Evolutionary conservation across 176 grass and related monocot species (phyloP).

Genomic region (Themeda triandra): DNA sequence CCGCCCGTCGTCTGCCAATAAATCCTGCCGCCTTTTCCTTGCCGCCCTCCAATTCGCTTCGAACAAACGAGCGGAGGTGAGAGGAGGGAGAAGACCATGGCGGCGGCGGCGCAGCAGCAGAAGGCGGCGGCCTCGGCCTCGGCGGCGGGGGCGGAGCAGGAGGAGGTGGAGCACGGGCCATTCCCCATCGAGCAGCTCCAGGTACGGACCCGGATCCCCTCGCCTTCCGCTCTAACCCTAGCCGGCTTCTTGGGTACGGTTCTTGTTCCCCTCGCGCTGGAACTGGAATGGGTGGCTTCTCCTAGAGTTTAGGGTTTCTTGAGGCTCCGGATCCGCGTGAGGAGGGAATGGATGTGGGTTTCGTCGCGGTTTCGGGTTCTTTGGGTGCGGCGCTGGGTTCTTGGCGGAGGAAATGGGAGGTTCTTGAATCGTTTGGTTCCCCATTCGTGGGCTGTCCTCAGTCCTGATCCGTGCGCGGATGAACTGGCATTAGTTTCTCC

Average conservation of each 20-base stretch:
- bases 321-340: not conserved
- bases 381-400: not conserved
- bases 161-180: slow-evolving; percentile 79
- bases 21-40: not conserved
- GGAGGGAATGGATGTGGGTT: not conserved
- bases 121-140: slow-evolving; percentile 18
- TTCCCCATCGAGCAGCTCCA: slow-evolving; percentile 85
- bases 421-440: slow-evolving; percentile 2
- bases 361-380: slow-evolving; percentile 6
- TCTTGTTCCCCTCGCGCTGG: not conserved
- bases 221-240: slow-evolving; percentile 35
- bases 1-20: not conserved
- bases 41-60: not conserved
- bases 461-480: not conserved
- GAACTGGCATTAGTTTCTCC: not conserved
- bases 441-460: too few relatives aligned
- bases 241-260: not conserved
- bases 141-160: slow-evolving; percentile 41
- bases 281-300: not conserved
- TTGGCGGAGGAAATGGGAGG: not conserved
- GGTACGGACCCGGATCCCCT: slow-evolving; percentile 6
- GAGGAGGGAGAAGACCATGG: not conserved
- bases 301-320: slow-evolving; percentile 11
- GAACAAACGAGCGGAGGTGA: not conserved
- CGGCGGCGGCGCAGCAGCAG: slow-evolving; percentile 60